Percentiles rank a stretch among this genome's conserved stretches.
These are phyloP conservation scores for Ziziphus jujuba DNA, from an alignment of 306 rosid genomes.

Conservation along the genomic window DNA sequence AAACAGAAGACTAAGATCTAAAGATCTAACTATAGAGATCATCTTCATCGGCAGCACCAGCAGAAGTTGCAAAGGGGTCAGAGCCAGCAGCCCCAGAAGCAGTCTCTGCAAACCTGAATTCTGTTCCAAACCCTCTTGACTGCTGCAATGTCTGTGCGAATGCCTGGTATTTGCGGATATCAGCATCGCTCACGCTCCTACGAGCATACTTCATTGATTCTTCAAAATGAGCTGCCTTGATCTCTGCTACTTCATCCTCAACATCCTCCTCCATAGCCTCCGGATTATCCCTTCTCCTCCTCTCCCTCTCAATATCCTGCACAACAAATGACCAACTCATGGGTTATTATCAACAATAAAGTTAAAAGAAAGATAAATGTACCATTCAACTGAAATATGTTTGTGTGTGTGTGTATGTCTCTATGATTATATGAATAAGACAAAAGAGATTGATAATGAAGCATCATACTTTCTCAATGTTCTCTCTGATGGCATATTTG, in stretches of 20 bases:
- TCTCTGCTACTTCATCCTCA: conserved; percentile 86
- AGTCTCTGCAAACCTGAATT: conserved; percentile 78
- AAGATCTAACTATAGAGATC: conserved; percentile 78
- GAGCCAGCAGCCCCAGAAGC: conserved; percentile 39
- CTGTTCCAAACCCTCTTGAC: conserved; percentile 91
- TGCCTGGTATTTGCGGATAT: conserved; percentile 96
- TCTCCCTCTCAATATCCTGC: conserved; percentile 92
- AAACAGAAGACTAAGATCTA: background rate
- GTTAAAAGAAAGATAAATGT: background rate
- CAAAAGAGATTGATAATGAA: background rate
- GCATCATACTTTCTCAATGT: conserved; percentile 83
- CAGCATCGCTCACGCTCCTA: conserved; percentile 94
- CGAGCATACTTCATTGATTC: conserved; percentile 98
- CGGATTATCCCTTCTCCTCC: conserved; percentile 79
- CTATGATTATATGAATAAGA: background rate
- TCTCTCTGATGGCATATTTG: conserved; percentile 97
- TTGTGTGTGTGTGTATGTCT: background rate
- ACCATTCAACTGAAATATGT: background rate
- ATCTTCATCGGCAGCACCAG: conserved; percentile 88
- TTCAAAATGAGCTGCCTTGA: conserved; percentile 93
- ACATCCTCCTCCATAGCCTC: conserved; percentile 97
- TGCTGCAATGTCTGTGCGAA: conserved; percentile 99
- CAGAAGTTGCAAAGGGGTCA: conserved; percentile 73
- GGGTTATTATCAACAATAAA: background rate
- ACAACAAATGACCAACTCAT: background rate